These are phyloP conservation scores for Vinca minor DNA, from an alignment of 257 asterid species.

Conservation along the genomic window DNA sequence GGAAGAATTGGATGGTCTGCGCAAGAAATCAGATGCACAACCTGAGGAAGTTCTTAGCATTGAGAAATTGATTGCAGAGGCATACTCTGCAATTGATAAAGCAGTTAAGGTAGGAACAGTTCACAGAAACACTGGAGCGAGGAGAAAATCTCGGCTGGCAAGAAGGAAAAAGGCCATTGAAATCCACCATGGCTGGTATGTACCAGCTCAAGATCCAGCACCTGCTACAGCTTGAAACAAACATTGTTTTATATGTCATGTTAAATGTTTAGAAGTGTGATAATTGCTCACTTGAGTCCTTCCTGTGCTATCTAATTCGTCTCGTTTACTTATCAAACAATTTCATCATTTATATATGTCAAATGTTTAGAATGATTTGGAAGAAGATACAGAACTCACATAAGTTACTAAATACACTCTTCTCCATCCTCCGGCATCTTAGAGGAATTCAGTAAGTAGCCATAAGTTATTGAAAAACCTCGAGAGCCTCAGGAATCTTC, in stretches of 20 bases:
- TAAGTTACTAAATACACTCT: conserved; percentile 42
- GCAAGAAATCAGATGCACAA: conserved; percentile 63
- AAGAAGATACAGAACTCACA: too few relatives aligned
- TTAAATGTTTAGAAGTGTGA: too few relatives aligned
- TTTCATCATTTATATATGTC: too few relatives aligned
- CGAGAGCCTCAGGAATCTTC: conserved; percentile 70
- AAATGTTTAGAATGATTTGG: too few relatives aligned
- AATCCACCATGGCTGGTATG: conserved; percentile 85
- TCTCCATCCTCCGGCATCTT: conserved; percentile 46
- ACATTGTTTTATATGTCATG: background rate
- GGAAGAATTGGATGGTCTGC: conserved; percentile 57
- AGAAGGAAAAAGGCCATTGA: conserved; percentile 76
- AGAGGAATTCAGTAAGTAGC: conserved; percentile 38
- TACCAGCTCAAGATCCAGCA: conserved; percentile 38
- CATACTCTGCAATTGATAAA: conserved; percentile 80
- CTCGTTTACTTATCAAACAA: too few relatives aligned
- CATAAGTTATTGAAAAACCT: conserved; percentile 45
- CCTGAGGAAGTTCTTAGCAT: conserved; percentile 59
- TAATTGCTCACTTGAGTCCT: too few relatives aligned
- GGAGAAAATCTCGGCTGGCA: conserved; percentile 95
- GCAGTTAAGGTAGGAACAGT: conserved; percentile 72
- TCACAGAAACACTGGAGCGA: conserved; percentile 86
- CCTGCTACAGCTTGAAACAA: conserved; percentile 22
- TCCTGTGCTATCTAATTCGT: conserved; percentile 4
- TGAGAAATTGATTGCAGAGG: conserved; percentile 81